Percentiles rank a stretch among this genome's conserved stretches.
phyloP scores from a whole-genome alignment of 441 rosid genomes.

The Brassica balearica region DNA sequence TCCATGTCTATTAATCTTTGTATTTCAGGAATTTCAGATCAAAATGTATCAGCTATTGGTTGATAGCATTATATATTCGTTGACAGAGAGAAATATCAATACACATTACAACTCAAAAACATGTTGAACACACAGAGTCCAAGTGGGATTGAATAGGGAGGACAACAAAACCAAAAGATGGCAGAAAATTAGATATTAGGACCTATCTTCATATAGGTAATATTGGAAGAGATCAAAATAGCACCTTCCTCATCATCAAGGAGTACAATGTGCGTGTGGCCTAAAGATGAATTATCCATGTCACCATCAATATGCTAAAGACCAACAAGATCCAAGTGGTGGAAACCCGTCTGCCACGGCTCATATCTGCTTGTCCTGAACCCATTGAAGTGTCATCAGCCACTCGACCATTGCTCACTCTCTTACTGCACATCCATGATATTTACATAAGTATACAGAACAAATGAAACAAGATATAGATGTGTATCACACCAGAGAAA shows the following conservation, averaged over 20 bases:
- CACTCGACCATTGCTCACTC: slow-evolving; percentile 57
- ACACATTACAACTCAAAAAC: background rate
- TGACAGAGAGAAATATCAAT: background rate
- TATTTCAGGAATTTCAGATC: background rate
- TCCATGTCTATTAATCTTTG: background rate
- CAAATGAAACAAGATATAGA: background rate
- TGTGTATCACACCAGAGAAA: background rate
- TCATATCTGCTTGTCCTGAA: slow-evolving; percentile 57
- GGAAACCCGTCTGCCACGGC: slow-evolving; percentile 45
- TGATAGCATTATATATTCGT: slow-evolving; percentile 4
- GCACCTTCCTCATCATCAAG: slow-evolving; percentile 3
- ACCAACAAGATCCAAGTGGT: slow-evolving; percentile 45
- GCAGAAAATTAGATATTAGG: slow-evolving; percentile 13
- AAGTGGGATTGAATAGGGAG: slow-evolving; percentile 1
- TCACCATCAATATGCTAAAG: slow-evolving; percentile 43
- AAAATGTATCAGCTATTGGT: background rate
- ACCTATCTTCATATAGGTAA: slow-evolving; percentile 14
- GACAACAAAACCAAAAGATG: slow-evolving; percentile 10
- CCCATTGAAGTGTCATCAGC: slow-evolving; percentile 51
- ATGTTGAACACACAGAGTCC: slow-evolving; percentile 8
- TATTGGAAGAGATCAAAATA: slow-evolving; percentile 22
- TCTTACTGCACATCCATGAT: slow-evolving; percentile 52
- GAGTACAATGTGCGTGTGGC: slow-evolving; percentile 6
- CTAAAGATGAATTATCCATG: slow-evolving; percentile 25
- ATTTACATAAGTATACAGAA: background rate